phyloP scores from a whole-genome alignment of 1,284 basidiomycete genomes.

The Tremellales sp. region DNA sequence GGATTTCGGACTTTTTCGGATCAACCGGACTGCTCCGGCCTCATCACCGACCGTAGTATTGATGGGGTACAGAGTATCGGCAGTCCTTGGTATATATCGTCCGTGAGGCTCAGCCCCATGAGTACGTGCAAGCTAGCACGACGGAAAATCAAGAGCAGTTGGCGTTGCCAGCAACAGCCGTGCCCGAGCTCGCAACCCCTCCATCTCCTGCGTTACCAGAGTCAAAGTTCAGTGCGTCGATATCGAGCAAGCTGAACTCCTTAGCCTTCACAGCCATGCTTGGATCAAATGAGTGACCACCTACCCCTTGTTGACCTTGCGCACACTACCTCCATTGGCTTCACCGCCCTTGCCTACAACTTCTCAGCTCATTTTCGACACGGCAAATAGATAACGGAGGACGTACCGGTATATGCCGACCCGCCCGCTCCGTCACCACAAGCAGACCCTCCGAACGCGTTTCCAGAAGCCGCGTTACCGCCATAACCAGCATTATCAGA shows the following conservation, averaged over 20 bases:
- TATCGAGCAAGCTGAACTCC: slow-evolving; percentile 21
- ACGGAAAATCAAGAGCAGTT: no score
- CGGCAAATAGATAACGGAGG: neutral
- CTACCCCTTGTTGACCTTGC: slow-evolving; percentile 1
- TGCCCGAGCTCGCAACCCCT: slow-evolving; percentile 28
- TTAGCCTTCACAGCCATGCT: neutral
- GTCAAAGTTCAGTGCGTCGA: slow-evolving; percentile 32
- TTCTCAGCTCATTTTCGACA: slow-evolving; percentile 1
- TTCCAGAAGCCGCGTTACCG: slow-evolving; percentile 30
- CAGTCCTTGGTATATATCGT: no score
- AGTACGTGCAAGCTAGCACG: no score
- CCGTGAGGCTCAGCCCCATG: no score
- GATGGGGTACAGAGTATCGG: no score
- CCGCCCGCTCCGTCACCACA: slow-evolving; percentile 20
- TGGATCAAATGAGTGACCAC: neutral
- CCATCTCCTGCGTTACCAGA: slow-evolving; percentile 35
- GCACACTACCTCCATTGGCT: slow-evolving; percentile 26
- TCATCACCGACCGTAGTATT: no score
- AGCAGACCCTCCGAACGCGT: slow-evolving; percentile 20
- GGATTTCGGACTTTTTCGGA: no score
- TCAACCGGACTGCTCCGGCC: no score
- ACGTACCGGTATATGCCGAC: slow-evolving; percentile 26
- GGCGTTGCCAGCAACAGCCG: slow-evolving; percentile 22
- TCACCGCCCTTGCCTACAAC: slow-evolving; percentile 26
- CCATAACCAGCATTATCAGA: slow-evolving; percentile 32